phyloP scores from a whole-genome alignment of 1,284 basidiomycete species.

The Pisolithus thermaeus region DNA sequence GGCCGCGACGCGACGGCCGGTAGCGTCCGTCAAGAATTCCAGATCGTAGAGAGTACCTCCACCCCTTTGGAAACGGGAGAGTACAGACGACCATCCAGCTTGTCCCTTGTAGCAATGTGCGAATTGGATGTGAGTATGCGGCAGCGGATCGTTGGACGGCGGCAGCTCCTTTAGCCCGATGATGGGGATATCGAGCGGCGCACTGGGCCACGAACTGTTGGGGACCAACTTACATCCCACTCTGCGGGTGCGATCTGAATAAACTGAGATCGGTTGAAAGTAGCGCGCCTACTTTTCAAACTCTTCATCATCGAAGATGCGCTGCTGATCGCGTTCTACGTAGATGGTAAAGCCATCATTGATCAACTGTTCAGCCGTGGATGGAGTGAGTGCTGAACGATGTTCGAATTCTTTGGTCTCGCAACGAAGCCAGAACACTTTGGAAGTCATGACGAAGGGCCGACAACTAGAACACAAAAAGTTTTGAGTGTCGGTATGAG shows the following conservation, averaged over 20 bases:
- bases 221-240: constrained; percentile 87
- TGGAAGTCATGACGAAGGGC: background rate
- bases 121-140: constrained; percentile 97
- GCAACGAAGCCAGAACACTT: constrained; percentile 81
- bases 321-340: constrained; percentile 91
- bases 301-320: constrained; percentile 94
- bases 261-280: background rate
- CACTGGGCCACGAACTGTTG: constrained; percentile 87
- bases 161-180: constrained; percentile 97
- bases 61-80: constrained; percentile 85
- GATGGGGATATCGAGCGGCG: constrained; percentile 76
- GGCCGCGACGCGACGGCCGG: constrained; percentile 91
- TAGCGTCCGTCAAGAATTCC: constrained; percentile 89
- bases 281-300: constrained; percentile 74
- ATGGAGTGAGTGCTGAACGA: constrained; percentile 90
- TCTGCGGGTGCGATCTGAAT: constrained; percentile 34
- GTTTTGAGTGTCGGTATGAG: too few relatives aligned
- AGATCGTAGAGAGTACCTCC: constrained; percentile 92
- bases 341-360: constrained; percentile 88
- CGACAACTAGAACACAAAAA: background rate
- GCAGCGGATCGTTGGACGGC: constrained; percentile 72
- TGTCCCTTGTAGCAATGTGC: constrained; percentile 99
- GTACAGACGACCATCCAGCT: constrained; percentile 87
- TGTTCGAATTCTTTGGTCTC: constrained; percentile 95
- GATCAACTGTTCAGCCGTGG: constrained; percentile 87